These are phyloP conservation scores for Cydonia oblonga DNA, from an alignment of 331 rosid genomes.

Conservation along the genomic window DNA sequence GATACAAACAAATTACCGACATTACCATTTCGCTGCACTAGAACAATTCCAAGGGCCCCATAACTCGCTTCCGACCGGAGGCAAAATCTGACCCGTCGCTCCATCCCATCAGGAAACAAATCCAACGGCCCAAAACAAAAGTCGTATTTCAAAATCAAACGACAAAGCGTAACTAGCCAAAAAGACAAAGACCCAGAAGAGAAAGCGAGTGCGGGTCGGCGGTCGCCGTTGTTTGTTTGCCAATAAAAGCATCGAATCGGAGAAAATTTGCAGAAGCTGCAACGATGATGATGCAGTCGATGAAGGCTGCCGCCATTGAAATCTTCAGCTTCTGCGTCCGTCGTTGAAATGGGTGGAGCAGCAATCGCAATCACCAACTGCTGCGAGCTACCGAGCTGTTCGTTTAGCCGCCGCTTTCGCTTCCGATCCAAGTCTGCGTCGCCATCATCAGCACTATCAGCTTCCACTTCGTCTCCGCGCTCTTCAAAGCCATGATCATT, in stretches of 20 bases:
- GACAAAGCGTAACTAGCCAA: constrained; percentile 4
- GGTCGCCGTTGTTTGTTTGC: constrained; percentile 37
- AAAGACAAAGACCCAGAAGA: not conserved
- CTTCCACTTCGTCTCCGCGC: constrained; percentile 12
- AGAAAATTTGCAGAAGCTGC: not conserved
- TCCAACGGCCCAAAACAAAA: constrained; percentile 16
- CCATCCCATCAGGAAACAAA: not conserved
- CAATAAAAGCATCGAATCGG: constrained; percentile 50
- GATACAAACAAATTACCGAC: not conserved
- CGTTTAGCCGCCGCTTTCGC: constrained; percentile 52
- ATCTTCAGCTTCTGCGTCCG: constrained; percentile 12
- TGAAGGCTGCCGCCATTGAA: constrained; percentile 6
- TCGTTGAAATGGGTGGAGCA: constrained; percentile 43
- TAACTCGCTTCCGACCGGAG: not conserved
- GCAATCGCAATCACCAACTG: constrained; percentile 24
- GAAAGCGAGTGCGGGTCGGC: constrained; percentile 1
- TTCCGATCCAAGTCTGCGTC: constrained; percentile 60
- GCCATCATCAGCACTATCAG: constrained; percentile 9
- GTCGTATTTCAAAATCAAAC: not conserved
- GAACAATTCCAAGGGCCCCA: not conserved
- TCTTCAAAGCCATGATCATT: constrained; percentile 63
- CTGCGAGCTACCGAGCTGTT: constrained; percentile 20
- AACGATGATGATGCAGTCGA: constrained; percentile 20
- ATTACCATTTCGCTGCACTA: not conserved
- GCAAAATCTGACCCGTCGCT: not conserved